These are phyloP conservation scores for Globisporangium viniferum DNA, from an alignment of 352 stramenopile species.

Conservation along the genomic window DNA sequence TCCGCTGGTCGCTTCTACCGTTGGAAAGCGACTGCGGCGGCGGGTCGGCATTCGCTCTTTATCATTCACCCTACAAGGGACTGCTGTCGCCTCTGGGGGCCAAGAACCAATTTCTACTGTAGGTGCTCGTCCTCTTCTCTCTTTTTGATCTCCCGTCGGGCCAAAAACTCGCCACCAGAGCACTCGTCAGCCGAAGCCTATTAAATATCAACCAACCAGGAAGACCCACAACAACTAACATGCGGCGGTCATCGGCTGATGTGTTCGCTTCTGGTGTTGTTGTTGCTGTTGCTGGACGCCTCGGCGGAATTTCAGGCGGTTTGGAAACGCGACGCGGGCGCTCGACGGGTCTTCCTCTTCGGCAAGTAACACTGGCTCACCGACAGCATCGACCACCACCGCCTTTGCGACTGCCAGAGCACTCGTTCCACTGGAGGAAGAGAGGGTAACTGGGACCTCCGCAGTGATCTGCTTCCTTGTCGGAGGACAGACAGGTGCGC, in stretches of 20 bases:
- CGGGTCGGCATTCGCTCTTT: not conserved
- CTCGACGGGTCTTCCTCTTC: conserved; percentile 19
- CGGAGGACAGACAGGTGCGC: not conserved
- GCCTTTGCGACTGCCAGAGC: not conserved
- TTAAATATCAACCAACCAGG: conserved; percentile 3
- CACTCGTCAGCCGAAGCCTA: not conserved
- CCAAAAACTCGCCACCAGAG: not conserved
- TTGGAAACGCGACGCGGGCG: conserved; percentile 23
- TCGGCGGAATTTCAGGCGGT: conserved; percentile 28
- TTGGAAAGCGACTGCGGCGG: not conserved
- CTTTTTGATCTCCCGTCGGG: not conserved
- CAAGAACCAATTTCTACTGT: not conserved
- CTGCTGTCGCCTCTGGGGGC: too few species aligned
- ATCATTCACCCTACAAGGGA: not conserved
- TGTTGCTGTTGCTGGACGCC: conserved; percentile 11
- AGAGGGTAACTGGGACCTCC: not conserved
- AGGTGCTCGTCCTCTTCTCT: not conserved
- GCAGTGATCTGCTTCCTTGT: not conserved
- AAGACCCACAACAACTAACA: not conserved
- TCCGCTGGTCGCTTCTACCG: not conserved
- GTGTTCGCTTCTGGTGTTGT: not conserved
- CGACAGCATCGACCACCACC: conserved; percentile 13
- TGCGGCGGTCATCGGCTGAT: conserved; percentile 3
- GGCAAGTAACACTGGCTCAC: conserved; percentile 4
- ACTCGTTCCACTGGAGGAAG: not conserved